phyloP scores from a whole-genome alignment of 768 basidiomycete species.

The Hygrophoropsis aurantiaca region DNA sequence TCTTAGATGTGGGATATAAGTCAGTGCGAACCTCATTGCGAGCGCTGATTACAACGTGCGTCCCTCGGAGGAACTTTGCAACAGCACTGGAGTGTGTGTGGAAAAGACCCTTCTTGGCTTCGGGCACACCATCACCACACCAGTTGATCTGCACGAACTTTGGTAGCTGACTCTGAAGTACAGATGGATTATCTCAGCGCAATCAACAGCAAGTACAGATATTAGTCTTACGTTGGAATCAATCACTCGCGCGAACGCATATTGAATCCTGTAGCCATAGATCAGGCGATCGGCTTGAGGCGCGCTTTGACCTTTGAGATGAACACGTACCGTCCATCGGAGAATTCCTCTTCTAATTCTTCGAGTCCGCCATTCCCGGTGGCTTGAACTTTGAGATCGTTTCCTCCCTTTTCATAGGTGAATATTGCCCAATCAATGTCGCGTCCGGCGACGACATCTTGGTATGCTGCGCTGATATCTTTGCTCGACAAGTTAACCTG shows the following conservation, averaged over 20 bases:
- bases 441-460: conserved; percentile 65
- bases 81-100: conserved; percentile 84
- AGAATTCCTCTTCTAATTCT: conserved; percentile 92
- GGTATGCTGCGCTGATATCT: conserved; percentile 73
- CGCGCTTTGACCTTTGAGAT: not conserved
- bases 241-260: conserved; percentile 82
- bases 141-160: conserved; percentile 97
- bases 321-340: conserved; percentile 74
- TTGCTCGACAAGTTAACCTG: conserved; percentile 76
- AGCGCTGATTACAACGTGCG: conserved; percentile 84
- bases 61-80: conserved; percentile 74
- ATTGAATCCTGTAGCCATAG: conserved; percentile 71
- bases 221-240: conserved; percentile 71
- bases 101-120: conserved; percentile 88
- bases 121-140: conserved; percentile 97
- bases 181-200: not conserved
- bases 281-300: conserved; percentile 8
- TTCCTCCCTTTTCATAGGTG: conserved; percentile 78
- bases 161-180: conserved; percentile 66
- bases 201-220: not conserved
- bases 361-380: conserved; percentile 88
- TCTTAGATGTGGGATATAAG: not conserved
- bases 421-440: conserved; percentile 78
- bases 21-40: conserved; percentile 69
- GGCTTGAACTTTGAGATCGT: conserved; percentile 84